A percentile compares a stretch with the other conserved stretches of the same genome.
phyloP scores from a whole-genome alignment of 768 basidiomycete genomes.

The Panus rudis region DNA sequence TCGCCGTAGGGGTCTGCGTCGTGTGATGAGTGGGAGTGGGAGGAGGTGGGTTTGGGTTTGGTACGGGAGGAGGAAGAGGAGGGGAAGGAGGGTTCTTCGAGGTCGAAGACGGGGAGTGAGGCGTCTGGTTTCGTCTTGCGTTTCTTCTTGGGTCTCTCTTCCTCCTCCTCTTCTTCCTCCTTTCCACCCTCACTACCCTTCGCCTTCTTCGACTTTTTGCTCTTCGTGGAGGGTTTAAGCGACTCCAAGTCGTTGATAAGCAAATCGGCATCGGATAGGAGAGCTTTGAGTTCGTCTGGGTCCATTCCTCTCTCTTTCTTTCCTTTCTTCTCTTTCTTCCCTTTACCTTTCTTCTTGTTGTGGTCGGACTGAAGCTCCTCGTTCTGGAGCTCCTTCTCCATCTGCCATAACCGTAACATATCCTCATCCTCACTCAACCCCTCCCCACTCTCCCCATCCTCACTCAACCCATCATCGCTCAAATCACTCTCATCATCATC shows the following conservation, averaged over 20 bases:
- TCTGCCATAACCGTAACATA: too few relatives aligned
- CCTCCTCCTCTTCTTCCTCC: slow-evolving; percentile 14
- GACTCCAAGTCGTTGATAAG: slow-evolving; percentile 7
- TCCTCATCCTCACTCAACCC: slow-evolving; percentile 1
- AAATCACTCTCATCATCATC: slow-evolving; percentile 42
- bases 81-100: slow-evolving; percentile 73
- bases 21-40: slow-evolving; percentile 15
- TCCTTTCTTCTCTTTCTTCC: slow-evolving; percentile 1
- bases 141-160: slow-evolving; percentile 54
- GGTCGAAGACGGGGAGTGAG: slow-evolving; percentile 53
- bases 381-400: too few relatives aligned
- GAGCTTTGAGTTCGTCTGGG: slow-evolving; percentile 44
- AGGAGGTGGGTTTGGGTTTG: slow-evolving; percentile 13
- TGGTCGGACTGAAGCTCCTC: neutral
- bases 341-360: neutral
- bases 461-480: slow-evolving; percentile 31
- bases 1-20: slow-evolving; percentile 64
- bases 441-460: slow-evolving; percentile 30
- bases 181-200: slow-evolving; percentile 3
- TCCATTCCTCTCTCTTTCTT: slow-evolving; percentile 24
- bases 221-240: slow-evolving; percentile 18
- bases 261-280: slow-evolving; percentile 45
- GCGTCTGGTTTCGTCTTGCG: slow-evolving; percentile 34
- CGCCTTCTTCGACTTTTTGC: slow-evolving; percentile 19
- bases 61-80: slow-evolving; percentile 28